Base-by-base conservation (phyloP, 2,329 filamentous ascomycete genomes). In the Nigrospora osmanthi region DNA sequence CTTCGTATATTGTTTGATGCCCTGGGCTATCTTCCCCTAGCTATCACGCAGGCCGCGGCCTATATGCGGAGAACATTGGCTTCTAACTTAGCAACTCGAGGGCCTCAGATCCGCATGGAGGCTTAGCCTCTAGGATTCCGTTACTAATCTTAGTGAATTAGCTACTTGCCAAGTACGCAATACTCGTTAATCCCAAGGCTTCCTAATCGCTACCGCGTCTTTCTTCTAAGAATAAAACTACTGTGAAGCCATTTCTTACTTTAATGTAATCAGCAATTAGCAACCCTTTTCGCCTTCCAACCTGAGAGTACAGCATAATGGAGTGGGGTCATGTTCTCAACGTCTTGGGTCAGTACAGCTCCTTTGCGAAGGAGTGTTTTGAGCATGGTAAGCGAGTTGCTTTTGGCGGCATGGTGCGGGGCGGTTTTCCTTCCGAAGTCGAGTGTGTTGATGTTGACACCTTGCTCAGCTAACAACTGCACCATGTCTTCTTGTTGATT, bases 21-120 rank as follows among this genome's bases (percentile, higher is more conserved):
- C 37, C 49, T 65, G 0, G 50, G 62, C 14, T 49, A 37, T n/a
- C 50, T 65, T 7, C 61, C 62, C 0, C 54, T 65, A 1, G 59
- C 62, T 10, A 57, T 64, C n/a, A 54, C 56, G 0, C 59, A 64
- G 45, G 62, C 59, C 4, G 59, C 55, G 0, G 49, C 58, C 2
- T 65, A 61, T 33, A 59, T 66, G 41, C 53, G 54, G 33, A 51
- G 51, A 30, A 64, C 54, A 11, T 47, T 42, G 5, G 19, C 19
- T 23, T 23, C 19, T 23, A 23, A 23, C 19, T 23, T 23, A 23
- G 19, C 19, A 23, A 23, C 19, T 23, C 19, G 19, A 23, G 19
- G 19, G 19, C 19, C 19, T 23, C 19, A 23, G 19, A 23, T 23
- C 19, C 19, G 19, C 19, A 23, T 23, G 19, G 19, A 23, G 19